Evolutionary conservation across 1,284 basidiomycete species (phyloP).

Genomic region (Sparassis latifolia): DNA sequence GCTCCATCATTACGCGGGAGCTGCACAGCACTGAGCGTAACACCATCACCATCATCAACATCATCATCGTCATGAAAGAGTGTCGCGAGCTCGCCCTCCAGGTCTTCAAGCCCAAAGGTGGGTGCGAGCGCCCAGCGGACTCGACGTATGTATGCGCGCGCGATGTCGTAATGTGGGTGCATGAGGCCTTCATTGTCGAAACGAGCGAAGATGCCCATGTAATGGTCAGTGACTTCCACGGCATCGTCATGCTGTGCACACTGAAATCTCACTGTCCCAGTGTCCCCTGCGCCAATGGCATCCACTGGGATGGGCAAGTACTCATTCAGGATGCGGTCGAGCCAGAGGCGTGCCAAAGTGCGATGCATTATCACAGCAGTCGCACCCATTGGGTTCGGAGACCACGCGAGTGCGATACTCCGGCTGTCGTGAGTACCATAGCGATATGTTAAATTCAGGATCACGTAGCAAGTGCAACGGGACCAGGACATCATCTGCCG

Average conservation of each 20-base stretch:
- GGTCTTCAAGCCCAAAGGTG: neutral
- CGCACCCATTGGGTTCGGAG: neutral
- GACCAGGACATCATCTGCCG: neutral
- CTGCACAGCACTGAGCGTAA: neutral
- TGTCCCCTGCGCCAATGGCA: neutral
- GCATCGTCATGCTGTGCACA: neutral
- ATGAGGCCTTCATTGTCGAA: constrained; percentile 5
- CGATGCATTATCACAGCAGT: neutral
- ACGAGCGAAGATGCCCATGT: neutral
- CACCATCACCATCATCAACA: neutral
- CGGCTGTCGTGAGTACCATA: neutral
- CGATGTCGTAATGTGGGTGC: constrained; percentile 3
- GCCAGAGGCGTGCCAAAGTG: neutral
- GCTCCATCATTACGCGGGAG: too few relatives aligned
- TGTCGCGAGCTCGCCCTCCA: neutral
- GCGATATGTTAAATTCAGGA: neutral
- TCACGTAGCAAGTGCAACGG: neutral
- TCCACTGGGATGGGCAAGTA: neutral
- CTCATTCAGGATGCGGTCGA: neutral
- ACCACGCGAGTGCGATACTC: neutral
- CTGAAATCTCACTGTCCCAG: neutral
- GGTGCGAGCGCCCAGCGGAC: neutral
- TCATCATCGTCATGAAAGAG: neutral
- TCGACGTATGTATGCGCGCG: neutral
- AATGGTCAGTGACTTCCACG: constrained; percentile 3